Base-by-base conservation (phyloP, 176 grass and related monocot species). In the Rhynchospora pubera region DNA sequence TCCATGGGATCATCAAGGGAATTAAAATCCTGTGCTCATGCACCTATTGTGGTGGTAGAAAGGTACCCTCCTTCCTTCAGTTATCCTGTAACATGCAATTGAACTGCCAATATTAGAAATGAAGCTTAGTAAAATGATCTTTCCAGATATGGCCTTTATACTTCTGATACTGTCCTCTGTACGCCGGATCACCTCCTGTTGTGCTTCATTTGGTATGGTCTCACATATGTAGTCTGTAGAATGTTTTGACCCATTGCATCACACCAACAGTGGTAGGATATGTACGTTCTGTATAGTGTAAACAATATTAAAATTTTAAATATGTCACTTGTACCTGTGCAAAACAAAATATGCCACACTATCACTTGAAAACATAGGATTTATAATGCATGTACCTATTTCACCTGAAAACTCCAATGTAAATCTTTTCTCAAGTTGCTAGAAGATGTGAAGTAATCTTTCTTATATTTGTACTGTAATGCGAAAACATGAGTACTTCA, bases 11-110 rank as follows among this genome's bases (percentile, higher is more conserved):
- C 19, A 80, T 80, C 58, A 80, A 80, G 58, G 78, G 78, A 32
- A 62, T 19, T 62, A 80, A 62, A 80, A 80, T 80, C 56, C 24
- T 80, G 32, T 80, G 78, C 32, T 80, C 53, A n/a, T 80, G 78
- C 51, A 62, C 78, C 57, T 44, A 62, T 62, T 80, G 78, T 62
- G 44, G 42, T 32, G 57, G 78, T 62, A 58, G 32, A 15, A 62
- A 80, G 78, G 78, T 80, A 58, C 62, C n/a, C 18, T 80, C 18
- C 42, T 62, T 79, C 77, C n/a, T 43, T 59, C 34, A 22, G 72
- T 32, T 77, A 56, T 77, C 48, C 24, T 55, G 11, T 28, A 15
- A 21, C 46, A 77, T 77, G 14, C 72, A 77, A 16, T 15, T 30
- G 7, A 77, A 32, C 50, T 30, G 50, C 48, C 50, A 56, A 28